Evolutionary conservation across 2,329 filamentous ascomycete species (phyloP).

Genomic region (Grosmannia penicillata): DNA sequence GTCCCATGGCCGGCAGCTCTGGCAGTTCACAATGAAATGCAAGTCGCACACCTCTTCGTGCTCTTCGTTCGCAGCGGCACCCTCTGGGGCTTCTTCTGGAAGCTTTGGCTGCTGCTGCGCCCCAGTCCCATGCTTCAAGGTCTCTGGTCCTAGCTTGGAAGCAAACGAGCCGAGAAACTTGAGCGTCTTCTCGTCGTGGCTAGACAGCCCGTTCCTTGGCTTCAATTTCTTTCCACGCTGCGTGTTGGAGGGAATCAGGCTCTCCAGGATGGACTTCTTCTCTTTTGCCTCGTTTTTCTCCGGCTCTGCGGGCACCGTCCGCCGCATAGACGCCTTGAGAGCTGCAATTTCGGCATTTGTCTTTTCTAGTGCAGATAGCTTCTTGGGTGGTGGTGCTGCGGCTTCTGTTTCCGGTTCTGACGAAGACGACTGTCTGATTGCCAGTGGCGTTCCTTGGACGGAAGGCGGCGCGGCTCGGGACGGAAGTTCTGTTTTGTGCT

Average conservation of each 20-base stretch:
- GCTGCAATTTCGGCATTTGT: constrained; percentile 72
- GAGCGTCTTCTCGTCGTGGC: constrained; percentile 49
- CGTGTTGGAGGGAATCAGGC: constrained; percentile 58
- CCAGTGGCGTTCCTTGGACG: background rate
- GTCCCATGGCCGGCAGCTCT: constrained; percentile 81
- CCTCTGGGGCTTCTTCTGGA: constrained; percentile 9
- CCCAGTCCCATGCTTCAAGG: constrained; percentile 6
- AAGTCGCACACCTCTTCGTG: constrained; percentile 64
- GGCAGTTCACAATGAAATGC: constrained; percentile 91
- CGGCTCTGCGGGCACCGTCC: constrained; percentile 37
- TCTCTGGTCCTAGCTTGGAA: constrained; percentile 50
- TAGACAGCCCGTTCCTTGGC: constrained; percentile 30
- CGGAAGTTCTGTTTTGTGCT: background rate
- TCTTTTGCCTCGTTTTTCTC: constrained; percentile 36
- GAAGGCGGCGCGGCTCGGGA: background rate
- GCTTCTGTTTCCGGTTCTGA: constrained; percentile 16
- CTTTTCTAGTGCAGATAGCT: constrained; percentile 43
- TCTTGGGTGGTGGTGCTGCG: constrained; percentile 11
- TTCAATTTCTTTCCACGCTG: constrained; percentile 55
- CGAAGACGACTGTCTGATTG: constrained; percentile 11
- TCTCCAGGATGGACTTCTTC: constrained; percentile 51
- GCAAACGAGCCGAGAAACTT: constrained; percentile 68
- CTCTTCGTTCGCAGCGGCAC: background rate
- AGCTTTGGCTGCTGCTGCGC: constrained; percentile 7
- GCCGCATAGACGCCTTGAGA: constrained; percentile 68